Evolutionary conservation across 1,284 basidiomycete genomes (phyloP).

Genomic region (Irpex sp.): DNA sequence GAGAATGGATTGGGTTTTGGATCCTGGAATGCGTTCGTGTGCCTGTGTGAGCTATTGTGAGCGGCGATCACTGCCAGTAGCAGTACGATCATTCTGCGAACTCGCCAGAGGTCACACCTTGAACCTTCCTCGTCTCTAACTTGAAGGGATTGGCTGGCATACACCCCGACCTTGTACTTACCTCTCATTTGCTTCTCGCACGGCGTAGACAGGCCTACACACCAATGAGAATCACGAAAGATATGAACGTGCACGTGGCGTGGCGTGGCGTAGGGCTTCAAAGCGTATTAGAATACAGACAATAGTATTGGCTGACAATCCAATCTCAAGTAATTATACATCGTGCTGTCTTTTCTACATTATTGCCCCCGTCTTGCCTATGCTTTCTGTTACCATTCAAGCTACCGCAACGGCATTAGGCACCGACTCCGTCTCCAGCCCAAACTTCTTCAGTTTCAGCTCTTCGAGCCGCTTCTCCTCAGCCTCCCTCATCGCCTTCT

Average conservation of each 20-base stretch:
- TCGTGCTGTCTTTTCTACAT: neutral
- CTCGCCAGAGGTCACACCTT: too few relatives aligned
- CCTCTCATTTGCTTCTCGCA: too few relatives aligned
- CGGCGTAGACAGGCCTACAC: too few relatives aligned
- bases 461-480: constrained; percentile 8
- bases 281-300: too few relatives aligned
- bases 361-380: neutral
- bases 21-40: neutral
- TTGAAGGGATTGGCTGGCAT: neutral
- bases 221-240: too few relatives aligned
- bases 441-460: neutral
- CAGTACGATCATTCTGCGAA: too few relatives aligned
- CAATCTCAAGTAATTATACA: neutral
- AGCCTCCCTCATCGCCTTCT: constrained; percentile 9
- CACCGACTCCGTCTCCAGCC: neutral
- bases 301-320: too few relatives aligned
- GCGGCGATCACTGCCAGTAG: too few relatives aligned
- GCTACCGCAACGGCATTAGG: constrained; percentile 8
- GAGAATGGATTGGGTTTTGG: constrained; percentile 7
- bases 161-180: too few relatives aligned
- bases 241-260: too few relatives aligned
- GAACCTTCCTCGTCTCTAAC: neutral
- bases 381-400: neutral
- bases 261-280: too few relatives aligned
- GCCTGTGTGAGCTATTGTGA: too few relatives aligned